Conservation (phyloP, 768 basidiomycete species). For the Trichaptum fuscoviolaceum region DNA sequence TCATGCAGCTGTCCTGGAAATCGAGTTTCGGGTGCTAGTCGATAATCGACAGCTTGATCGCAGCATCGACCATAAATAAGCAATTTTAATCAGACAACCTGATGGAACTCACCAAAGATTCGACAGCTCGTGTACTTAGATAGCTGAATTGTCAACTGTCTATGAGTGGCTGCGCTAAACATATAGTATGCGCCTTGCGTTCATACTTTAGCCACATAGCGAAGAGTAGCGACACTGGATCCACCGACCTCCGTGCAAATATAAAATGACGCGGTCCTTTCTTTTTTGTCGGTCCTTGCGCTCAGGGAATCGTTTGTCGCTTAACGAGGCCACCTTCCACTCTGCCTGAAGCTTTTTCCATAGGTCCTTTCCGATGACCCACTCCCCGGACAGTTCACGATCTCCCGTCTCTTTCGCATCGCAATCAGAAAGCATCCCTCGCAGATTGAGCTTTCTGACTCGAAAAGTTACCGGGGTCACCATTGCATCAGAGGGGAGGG, state of each 20-base stretch:
- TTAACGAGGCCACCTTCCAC: conserved; percentile 54
- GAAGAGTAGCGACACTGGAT: background rate
- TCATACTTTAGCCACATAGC: conserved; percentile 6
- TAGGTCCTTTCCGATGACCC: conserved; percentile 90
- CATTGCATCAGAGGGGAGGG: conserved; percentile 86
- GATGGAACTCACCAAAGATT: conserved; percentile 60
- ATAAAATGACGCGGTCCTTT: conserved; percentile 82
- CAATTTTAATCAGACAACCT: background rate
- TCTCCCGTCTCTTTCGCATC: conserved; percentile 72
- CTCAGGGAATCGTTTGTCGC: conserved; percentile 18
- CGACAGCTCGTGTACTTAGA: conserved; percentile 86
- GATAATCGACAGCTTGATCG: conserved; percentile 81
- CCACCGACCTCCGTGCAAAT: conserved; percentile 81
- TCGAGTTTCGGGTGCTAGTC: conserved; percentile 89
- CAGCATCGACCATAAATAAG: background rate
- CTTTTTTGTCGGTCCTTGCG: conserved; percentile 31
- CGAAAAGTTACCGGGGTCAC: conserved; percentile 92
- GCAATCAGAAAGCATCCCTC: conserved; percentile 72
- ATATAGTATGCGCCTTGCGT: conserved; percentile 82
- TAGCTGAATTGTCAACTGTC: conserved; percentile 84
- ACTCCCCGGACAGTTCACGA: conserved; percentile 88
- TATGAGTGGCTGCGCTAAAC: conserved; percentile 86
- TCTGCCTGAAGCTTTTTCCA: conserved; percentile 86
- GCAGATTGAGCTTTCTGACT: conserved; percentile 65
- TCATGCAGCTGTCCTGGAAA: conserved; percentile 91